A percentile compares a stretch with the other conserved stretches of the same genome.
phyloP scores from a whole-genome alignment of 2,329 filamentous ascomycete species.

The Teratosphaeria gauchensis region DNA sequence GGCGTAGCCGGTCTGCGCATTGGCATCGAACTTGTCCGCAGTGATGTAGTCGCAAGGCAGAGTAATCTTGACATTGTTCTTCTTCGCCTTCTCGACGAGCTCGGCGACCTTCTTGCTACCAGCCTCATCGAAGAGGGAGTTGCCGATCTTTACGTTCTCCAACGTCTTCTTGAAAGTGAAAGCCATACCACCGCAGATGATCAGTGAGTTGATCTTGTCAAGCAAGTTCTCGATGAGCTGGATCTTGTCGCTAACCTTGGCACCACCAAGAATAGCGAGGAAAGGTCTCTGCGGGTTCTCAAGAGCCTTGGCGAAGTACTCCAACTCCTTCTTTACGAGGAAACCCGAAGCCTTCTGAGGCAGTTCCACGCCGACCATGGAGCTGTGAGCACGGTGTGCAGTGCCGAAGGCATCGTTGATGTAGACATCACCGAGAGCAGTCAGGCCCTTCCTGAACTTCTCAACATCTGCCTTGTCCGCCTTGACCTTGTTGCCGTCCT shows the following conservation, averaged over 20 bases:
- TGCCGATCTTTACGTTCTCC: conserved; percentile 78
- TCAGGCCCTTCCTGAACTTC: conserved; percentile 90
- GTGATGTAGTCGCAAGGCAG: conserved; percentile 93
- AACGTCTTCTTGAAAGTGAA: conserved; percentile 99
- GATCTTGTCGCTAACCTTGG: conserved; percentile 99
- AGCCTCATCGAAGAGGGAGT: conserved; percentile 85
- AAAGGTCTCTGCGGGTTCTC: conserved; percentile 90
- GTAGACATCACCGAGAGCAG: conserved; percentile 88
- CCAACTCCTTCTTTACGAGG: conserved; percentile 99
- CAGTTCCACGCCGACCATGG: conserved; percentile 94
- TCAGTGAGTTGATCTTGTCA: conserved; percentile 91
- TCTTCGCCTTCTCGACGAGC: conserved; percentile 91
- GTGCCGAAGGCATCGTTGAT: conserved; percentile 99
- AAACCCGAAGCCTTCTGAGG: conserved; percentile 96
- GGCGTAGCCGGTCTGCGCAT: conserved; percentile 71
- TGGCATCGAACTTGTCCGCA: conserved; percentile 83
- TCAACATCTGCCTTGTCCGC: conserved; percentile 88
- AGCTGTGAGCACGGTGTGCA: conserved; percentile 95
- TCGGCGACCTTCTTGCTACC: conserved; percentile 83
- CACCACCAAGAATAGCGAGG: conserved; percentile 94
- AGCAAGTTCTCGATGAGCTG: conserved; percentile 98
- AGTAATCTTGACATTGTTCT: conserved; percentile 89
- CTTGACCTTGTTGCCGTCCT: conserved; percentile 93
- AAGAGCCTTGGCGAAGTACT: conserved; percentile 96
- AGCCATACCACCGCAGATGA: conserved; percentile 96